Conservation (phyloP, 345 rosid genomes). For the Linum usitatissimum region DNA sequence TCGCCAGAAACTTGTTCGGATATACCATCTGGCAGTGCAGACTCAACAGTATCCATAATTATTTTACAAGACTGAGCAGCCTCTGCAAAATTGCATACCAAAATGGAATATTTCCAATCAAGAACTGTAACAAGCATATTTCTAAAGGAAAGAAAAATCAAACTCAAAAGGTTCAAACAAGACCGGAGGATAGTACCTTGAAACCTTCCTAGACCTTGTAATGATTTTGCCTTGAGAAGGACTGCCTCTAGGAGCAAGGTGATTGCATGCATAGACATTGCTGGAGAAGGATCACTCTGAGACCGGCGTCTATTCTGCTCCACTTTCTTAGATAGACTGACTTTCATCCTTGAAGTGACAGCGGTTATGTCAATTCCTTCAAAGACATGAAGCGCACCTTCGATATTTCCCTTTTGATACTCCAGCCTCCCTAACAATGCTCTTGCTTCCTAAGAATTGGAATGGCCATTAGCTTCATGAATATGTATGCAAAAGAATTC, state of each 20-base stretch:
- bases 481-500: background rate
- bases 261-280: slow-evolving; percentile 2
- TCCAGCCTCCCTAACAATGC: slow-evolving; percentile 4
- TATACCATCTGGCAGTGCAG: slow-evolving; percentile 8
- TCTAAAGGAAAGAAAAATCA: background rate
- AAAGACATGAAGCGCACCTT: slow-evolving; percentile 7
- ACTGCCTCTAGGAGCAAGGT: slow-evolving; percentile 2
- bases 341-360: slow-evolving; percentile 4
- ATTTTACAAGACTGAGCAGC: slow-evolving; percentile 10
- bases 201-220: slow-evolving; percentile 5
- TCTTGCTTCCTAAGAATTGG: slow-evolving; percentile 2
- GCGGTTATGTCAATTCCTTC: slow-evolving; percentile 2
- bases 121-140: background rate
- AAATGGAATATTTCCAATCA: background rate
- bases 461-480: background rate
- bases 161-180: background rate
- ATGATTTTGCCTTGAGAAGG: slow-evolving; percentile 2
- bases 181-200: background rate
- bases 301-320: slow-evolving; percentile 2
- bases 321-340: background rate
- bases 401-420: slow-evolving; percentile 6
- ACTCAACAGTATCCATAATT: slow-evolving; percentile 9
- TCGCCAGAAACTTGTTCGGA: slow-evolving; percentile 1
- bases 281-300: background rate
- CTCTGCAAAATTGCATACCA: background rate